Evolutionary conservation across 306 rosid genomes (phyloP), one percentile per base, ranked within the genome.

Genomic region (Vigna unguiculata): DNA sequence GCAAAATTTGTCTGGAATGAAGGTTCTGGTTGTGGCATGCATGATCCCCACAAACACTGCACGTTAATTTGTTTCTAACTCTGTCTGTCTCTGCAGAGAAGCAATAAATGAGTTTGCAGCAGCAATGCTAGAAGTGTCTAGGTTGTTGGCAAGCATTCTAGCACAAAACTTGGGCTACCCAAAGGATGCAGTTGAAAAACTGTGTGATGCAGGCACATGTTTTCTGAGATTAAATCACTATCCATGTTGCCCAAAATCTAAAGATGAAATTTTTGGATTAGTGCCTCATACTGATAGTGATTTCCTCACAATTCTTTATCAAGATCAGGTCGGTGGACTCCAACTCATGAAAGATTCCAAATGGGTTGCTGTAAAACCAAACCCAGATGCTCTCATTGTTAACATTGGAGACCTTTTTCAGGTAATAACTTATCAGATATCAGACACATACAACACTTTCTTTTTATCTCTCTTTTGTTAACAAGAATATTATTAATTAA

Each of bases 241-340:
- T 82, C 98, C 97, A 3, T 82, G 83, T 16, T 90, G 97, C 67
- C 90, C 93, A 25, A 64, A 84, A 74, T 78, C 89, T 20, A 62
- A 76, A 53, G 96, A 89, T 20, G 80, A 88, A 67, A 81, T 82
- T 40, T 82, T 80, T 43, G 98, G 98, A 22, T 73, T 91, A 72
- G 96, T 93, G 65, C 97, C 98, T 32, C 98, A 93, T 78, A 93
- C 98, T 40, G 98, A 93, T 79, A 93, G 97, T 58, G 98, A 92
- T 82, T 93, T 91, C 76, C 92, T 93, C 30, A 93, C 98, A 69
- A 84, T 93, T 73, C 96, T 93, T 14, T 64, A 78, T 78, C 98
- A 93, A 86, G 98, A 93, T 78, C 84, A 89, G 43, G 96, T 89
- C 14, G 97, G 98, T 22, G 98, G 98, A 25, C 97, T 93, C 67